Base-by-base conservation (phyloP, 139 green algal species). In the Coelastrella sp. region DNA sequence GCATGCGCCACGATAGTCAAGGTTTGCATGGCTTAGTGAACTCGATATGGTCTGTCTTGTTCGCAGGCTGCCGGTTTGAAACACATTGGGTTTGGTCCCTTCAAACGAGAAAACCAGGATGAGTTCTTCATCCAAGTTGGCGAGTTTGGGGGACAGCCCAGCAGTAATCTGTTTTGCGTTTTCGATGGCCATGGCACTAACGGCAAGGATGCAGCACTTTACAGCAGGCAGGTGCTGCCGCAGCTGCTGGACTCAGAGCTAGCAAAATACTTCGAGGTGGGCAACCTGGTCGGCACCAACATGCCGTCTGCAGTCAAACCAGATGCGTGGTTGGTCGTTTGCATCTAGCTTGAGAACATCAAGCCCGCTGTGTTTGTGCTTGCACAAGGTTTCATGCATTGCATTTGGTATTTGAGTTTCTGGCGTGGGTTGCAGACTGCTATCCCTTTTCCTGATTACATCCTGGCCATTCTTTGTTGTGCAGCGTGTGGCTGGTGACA, bases 101-200 rank as follows among this genome's bases (percentile, higher is more conserved):
- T 95, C 32, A 95, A 95, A 47, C 91, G 90, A 5, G 93, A 95
- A 80, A 94, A 95, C 84, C 93, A 95, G 89, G 93, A 95, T 76
- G 93, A 95, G 57, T 94, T 92, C 57, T 93, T 89, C 68, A 86
- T 92, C 19, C 91, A 92, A 77, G 87, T 91, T 17, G 87, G 87
- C 7, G 76, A 88, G 16, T 93, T 90, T 65, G 89, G 93, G 4
- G 91, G 91, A 16, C 57, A 87, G 19, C 80, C 68, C 32, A 87
- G 80, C 66, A 85, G 86, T 78, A 91, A 88, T 89, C 89, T 93
- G 58, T 95, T 93, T 79, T 93, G 89, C 64, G 91, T 95, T 5
- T 95, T 95, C 90, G 93, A 95, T 60, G 93, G 92, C n/a, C 92
- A 95, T 56, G 92, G 92, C 57, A 92, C 61, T 47, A 59, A 90